Evolutionary conservation across 140 eudicot genomes (phyloP).

Genomic region (Ambrosia hybrid): DNA sequence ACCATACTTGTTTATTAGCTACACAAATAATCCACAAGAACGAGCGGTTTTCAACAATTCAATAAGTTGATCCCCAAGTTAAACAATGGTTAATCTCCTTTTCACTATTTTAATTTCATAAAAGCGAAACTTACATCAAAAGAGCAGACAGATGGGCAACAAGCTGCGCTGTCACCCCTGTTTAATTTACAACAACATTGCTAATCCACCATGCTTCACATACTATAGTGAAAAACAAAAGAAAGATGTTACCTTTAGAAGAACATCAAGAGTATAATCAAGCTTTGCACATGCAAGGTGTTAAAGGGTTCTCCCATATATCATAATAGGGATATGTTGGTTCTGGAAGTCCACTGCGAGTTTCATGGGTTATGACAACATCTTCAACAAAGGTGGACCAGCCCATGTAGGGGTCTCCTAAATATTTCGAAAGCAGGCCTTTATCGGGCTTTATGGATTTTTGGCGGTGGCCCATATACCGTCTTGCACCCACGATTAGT

Average conservation of each 20-base stretch:
- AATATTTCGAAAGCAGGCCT: constrained; percentile 86
- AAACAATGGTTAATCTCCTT: constrained; percentile 2
- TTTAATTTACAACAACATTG: constrained; percentile 33
- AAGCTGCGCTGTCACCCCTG: no score
- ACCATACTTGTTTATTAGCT: background rate
- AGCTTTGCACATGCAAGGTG: constrained; percentile 98
- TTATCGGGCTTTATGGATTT: constrained; percentile 95
- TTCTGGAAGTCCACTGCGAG: constrained; percentile 90
- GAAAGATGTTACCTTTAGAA: constrained; percentile 27
- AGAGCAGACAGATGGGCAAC: no score
- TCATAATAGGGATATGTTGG: constrained; percentile 94
- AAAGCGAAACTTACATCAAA: no score
- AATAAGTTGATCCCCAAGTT: no score
- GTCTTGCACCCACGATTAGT: constrained; percentile 70
- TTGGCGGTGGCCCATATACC: constrained; percentile 83
- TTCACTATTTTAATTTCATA: no score
- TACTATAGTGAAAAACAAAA: constrained; percentile 14
- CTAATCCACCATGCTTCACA: constrained; percentile 26
- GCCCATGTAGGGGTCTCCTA: constrained; percentile 97
- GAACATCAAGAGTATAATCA: no score
- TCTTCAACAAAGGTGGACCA: constrained; percentile 98
- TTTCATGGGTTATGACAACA: constrained; percentile 83
- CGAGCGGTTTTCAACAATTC: constrained; percentile 6
- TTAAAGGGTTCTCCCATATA: constrained; percentile 96
- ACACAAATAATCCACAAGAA: constrained; percentile 12